Conservation (phyloP, 2,329 filamentous ascomycete genomes). For the Davidsoniella eucalypti region DNA sequence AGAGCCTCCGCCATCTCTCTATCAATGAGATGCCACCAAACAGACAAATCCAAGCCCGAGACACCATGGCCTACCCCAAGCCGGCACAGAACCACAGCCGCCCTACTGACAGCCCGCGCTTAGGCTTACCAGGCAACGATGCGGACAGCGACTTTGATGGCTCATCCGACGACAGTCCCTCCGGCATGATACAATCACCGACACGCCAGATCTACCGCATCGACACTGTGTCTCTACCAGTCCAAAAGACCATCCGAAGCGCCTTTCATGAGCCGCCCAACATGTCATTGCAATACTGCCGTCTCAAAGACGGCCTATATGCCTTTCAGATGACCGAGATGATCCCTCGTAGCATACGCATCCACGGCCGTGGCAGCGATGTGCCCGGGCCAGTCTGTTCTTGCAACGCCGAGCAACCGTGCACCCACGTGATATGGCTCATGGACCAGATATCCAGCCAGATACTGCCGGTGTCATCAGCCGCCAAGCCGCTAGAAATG, state of each 20-base stretch:
- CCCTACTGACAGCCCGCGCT: neutral
- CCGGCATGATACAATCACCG: conserved; percentile 21
- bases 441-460: conserved; percentile 34
- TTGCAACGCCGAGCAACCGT: conserved; percentile 26
- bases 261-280: conserved; percentile 31
- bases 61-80: conserved; percentile 1
- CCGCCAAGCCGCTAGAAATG: conserved; percentile 25
- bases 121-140: conserved; percentile 18
- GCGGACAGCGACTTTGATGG: conserved; percentile 18
- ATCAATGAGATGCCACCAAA: neutral
- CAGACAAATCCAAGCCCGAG: neutral
- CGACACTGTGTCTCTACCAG: conserved; percentile 22
- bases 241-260: conserved; percentile 25
- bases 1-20: neutral
- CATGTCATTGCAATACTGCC: conserved; percentile 34
- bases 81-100: neutral
- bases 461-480: conserved; percentile 23
- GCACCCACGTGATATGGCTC: conserved; percentile 37
- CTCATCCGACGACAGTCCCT: conserved; percentile 14
- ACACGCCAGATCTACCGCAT: conserved; percentile 26
- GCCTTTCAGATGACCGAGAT: conserved; percentile 40
- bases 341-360: conserved; percentile 34
- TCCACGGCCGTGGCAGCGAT: conserved; percentile 25
- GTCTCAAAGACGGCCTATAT: conserved; percentile 30
- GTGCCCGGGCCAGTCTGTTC: conserved; percentile 30